Base-by-base conservation (phyloP, 2,329 filamentous ascomycete species). In the Paraconiothyrium brasiliense region DNA sequence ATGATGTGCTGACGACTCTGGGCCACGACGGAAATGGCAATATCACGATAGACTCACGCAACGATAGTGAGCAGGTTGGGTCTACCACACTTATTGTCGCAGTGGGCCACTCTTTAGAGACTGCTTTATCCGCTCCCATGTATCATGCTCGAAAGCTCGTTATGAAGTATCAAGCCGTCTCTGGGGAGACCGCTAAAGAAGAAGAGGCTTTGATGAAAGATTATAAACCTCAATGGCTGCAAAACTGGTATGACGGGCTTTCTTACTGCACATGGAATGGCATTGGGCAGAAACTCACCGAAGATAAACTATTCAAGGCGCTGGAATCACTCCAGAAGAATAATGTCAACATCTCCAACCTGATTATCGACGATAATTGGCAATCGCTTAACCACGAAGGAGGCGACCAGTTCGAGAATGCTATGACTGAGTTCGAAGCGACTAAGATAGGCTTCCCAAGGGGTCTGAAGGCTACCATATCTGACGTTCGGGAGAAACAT, bases 321-420 rank as follows among this genome's bases (percentile, higher is more conserved):
- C 82, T 98, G 0, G 87, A 93, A 60, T 84, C 86, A 1, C 81
- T 99, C 11, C 85, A 89, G 4, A 82, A 88, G 34, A 85, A 91
- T 59, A 86, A 89, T 0, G 92, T 99, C 71, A 89, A 90, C 46
- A 80, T 98, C 49, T 90, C 89, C 0, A 97, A 89, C 71, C 84
- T 99, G 2, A 97, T 98, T 63, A 97, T 99, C 64, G 95, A 99
- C 70, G 95, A 99, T 74, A 97, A 96, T 70, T 99, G 95, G 95
- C 74, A 76, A 43, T 74, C 72, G 8, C 57, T 76, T 8, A 64
- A 81, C 52, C 82, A 83, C 32, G 81, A 85, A 64, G 85, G 83
- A 4, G 78, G 83, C 14, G 57, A 82, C 44, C 76, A 78, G 27
- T 79, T 79, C 50, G 52, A 69, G 14, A 76, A 75, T 24, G 74